Evolutionary conservation across 805 yeast species (phyloP), one percentile per base, ranked within the genome.

Genomic region (Yamadazyma nakazawae): DNA sequence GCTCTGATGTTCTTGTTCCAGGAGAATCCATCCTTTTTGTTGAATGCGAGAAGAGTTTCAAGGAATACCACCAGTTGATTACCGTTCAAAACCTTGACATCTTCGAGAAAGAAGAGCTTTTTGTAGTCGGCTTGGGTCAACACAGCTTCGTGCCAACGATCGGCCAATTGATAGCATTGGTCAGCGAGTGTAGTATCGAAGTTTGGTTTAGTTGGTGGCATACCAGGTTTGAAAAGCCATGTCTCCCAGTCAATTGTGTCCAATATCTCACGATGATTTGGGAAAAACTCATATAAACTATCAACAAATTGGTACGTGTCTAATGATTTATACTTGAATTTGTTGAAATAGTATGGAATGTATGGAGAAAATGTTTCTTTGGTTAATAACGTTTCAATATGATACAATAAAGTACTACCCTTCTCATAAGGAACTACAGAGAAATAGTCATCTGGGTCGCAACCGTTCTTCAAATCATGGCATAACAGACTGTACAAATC

Each of bases 391-490:
- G 74, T 76, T 66, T 91, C 97, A 42, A 90, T 73, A 56, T 81
- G 80, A 68, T 80, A 87, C 48, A 91, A 72, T 58, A 90, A 75
- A 54, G 85, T 88, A 57, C 84, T 85, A 7, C 97, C 97, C 64
- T 89, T 89, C 63, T 90, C 97, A 65, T 90, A 90, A 2, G 96
- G 96, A 39, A 90, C 95, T 1, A 86, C 74, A 30, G 89, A 82
- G 65, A 88, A 90, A 0, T 95, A 84, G 57, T 89, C 96, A 65
- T 90, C 97, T 5, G 97, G 96, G 61, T 88, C 96, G 37, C 78
- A 69, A 39, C 80, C 75, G 57, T 79, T 82, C 58, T 84, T 76
- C 57, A 89, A 75, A 62, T 86, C 75, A 58, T 86, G 91, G 18
- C 88, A 82, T 55, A 90, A 75, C 40, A 79, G 74, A 28, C 85